A percentile compares a stretch with the other conserved stretches of the same genome.
These are phyloP conservation scores for Phoenix roebelenii DNA, from an alignment of 176 grass and related monocot species.

Conservation along the genomic window DNA sequence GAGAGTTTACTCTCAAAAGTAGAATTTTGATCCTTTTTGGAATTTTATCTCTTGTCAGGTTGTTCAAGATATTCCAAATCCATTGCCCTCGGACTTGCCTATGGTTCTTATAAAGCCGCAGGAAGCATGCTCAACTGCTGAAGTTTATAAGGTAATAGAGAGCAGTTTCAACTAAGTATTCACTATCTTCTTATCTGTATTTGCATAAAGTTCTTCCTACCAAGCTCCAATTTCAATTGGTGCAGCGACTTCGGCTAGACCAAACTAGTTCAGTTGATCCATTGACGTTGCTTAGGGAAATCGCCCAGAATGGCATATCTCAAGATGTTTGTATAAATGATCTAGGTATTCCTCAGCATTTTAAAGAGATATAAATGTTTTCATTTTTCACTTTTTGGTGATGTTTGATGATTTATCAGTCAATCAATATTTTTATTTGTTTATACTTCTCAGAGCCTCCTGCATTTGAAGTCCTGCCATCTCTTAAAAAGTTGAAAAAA, in stretches of 20 bases:
- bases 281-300: conserved; percentile 57
- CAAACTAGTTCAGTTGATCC: conserved; percentile 63
- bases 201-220: conserved; percentile 10
- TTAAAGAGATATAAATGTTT: background rate
- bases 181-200: conserved; percentile 1
- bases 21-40: no score
- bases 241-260: conserved; percentile 61
- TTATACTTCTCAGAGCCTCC: conserved; percentile 53
- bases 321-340: conserved; percentile 90
- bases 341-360: conserved; percentile 43
- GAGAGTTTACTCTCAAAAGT: no score
- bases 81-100: conserved; percentile 49
- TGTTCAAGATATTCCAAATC: conserved; percentile 66
- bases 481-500: conserved; percentile 81
- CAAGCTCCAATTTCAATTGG: conserved; percentile 11
- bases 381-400: conserved; percentile 10
- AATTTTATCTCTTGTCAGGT: conserved; percentile 27
- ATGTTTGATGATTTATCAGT: conserved; percentile 12
- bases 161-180: background rate
- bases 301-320: conserved; percentile 75
- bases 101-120: conserved; percentile 88
- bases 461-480: conserved; percentile 92
- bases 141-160: conserved; percentile 87
- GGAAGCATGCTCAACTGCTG: conserved; percentile 86
- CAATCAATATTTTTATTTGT: background rate